A percentile compares a stretch with the other conserved stretches of the same genome.
These are phyloP conservation scores for Eucalyptus viminalis DNA, from an alignment of 345 rosid species.

Conservation along the genomic window DNA sequence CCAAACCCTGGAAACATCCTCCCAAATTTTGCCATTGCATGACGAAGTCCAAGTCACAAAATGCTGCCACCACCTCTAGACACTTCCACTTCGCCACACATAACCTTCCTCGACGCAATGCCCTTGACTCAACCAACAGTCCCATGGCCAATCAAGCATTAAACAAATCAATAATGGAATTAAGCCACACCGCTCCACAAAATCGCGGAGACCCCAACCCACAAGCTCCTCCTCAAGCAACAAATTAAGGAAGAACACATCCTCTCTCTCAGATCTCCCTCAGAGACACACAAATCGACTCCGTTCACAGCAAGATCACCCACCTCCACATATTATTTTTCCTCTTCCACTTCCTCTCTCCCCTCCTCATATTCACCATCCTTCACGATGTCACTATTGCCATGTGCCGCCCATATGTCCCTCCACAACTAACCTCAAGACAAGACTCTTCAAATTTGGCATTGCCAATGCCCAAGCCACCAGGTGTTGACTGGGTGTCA, in stretches of 20 bases:
- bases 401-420: neutral
- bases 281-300: constrained; percentile 43
- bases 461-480: neutral
- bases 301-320: neutral
- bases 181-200: constrained; percentile 63
- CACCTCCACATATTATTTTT: neutral
- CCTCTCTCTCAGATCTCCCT: constrained; percentile 43
- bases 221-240: constrained; percentile 88
- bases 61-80: neutral
- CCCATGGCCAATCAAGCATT: neutral
- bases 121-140: neutral
- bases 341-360: neutral
- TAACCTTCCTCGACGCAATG: neutral
- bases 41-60: neutral
- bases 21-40: neutral
- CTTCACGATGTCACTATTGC: neutral
- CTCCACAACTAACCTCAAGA: neutral
- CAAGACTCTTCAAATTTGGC: neutral
- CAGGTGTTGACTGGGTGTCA: neutral
- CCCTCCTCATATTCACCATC: neutral
- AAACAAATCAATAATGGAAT: neutral
- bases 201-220: constrained; percentile 68
- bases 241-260: constrained; percentile 87
- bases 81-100: neutral
- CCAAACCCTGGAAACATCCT: neutral